Percentiles rank a stretch among this genome's conserved stretches.
Evolutionary conservation across 345 rosid genomes (phyloP).

Genomic region (Melaleuca alternifolia): DNA sequence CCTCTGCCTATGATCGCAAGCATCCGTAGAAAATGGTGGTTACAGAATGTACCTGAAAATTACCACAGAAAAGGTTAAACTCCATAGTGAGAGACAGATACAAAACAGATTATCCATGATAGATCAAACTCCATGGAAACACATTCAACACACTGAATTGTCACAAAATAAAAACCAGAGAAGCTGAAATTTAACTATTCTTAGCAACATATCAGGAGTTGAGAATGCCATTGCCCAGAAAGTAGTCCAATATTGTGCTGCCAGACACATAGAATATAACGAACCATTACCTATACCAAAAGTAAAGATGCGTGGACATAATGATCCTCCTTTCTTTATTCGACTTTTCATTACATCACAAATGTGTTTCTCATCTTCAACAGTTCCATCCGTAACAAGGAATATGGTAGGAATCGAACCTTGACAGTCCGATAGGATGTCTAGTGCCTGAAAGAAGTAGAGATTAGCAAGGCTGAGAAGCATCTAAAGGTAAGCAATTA

Average conservation of each 20-base stretch:
- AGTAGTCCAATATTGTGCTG: background rate
- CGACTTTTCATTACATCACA: conserved; percentile 60
- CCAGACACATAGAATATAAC: background rate
- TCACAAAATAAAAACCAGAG: background rate
- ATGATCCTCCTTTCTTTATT: conserved; percentile 32
- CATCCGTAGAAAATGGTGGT: conserved; percentile 78
- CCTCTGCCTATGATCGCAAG: conserved; percentile 70
- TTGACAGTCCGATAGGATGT: conserved; percentile 49
- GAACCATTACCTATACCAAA: conserved; percentile 69
- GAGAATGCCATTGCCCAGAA: background rate
- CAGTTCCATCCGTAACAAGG: conserved; percentile 87
- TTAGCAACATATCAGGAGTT: background rate
- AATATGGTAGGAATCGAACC: conserved; percentile 71
- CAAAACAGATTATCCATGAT: background rate
- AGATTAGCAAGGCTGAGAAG: background rate
- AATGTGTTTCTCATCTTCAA: conserved; percentile 82
- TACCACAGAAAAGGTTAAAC: background rate
- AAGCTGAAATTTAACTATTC: background rate
- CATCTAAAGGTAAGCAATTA: background rate
- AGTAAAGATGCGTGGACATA: conserved; percentile 61
- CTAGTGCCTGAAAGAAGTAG: conserved; percentile 60
- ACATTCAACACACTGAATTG: background rate
- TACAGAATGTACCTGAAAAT: conserved; percentile 73
- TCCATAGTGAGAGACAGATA: background rate
- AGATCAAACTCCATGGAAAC: background rate